Base-by-base conservation (phyloP, 441 rosid species). In the Gossypium laxum region DNA sequence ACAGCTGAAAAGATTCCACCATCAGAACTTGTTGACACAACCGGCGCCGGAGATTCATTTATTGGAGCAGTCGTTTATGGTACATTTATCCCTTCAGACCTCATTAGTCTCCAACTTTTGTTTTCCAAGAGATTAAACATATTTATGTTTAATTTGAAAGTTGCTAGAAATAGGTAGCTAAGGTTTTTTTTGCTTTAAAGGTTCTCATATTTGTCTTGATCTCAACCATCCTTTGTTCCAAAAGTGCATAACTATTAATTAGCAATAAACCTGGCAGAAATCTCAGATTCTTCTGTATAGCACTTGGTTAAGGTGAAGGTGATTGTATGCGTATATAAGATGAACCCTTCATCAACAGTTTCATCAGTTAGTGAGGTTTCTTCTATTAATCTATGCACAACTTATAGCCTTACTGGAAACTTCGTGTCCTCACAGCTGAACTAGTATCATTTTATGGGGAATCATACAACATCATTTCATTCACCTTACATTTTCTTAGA, bases 31-130 rank as follows among this genome's bases (percentile, higher is more conserved):
- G 54, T 90, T 54, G 97, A 93, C 74, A 89, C 97, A 72, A 93
- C 96, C 3, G 97, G 98, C 48, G 98, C 96, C 0, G 96, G 97
- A 38, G 97, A 93, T 80, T 93, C 98, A 14, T 93, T 93, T 64
- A 84, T 87, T 21, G 96, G 97, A 71, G 93, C 93, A 45, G 70
- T 88, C 38, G 84, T 91, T 21, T 91, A 83, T 74, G 93, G 98
- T 91, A 82, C 45, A 81, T 56, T 66, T 66, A 55, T 55, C 12
- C 59, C 22, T 55, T 10, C 4, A 55, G 11, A 55, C 14, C 58
- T 19, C 58, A 54, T 54, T 34, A 34, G 41, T 54, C 28, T 7
- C 24, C 24, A 22, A 19, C 28, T 54, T 54, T 19, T 54, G 58
- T 54, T 54, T 54, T 54, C 58, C 22, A 1, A 54, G 10, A 19